A percentile compares a stretch with the other conserved stretches of the same genome.
These are phyloP conservation scores for Eimeria mitis DNA, from an alignment of 169 alveolate genomes.

Conservation along the genomic window DNA sequence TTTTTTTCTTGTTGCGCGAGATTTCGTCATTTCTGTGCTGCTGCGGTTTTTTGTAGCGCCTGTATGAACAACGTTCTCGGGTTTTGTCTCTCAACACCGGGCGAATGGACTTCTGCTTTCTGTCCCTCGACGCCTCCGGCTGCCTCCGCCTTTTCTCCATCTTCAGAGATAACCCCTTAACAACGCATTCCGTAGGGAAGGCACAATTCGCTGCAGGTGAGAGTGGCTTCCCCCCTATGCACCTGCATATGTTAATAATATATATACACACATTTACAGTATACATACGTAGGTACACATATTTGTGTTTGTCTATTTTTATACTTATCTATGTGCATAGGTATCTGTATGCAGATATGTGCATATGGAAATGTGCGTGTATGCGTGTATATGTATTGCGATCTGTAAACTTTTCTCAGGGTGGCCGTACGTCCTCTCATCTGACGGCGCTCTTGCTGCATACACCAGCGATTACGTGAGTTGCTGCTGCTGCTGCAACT, in stretches of 20 bases:
- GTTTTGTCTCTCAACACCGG: slow-evolving; percentile 9
- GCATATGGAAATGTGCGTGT: neutral
- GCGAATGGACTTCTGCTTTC: slow-evolving; percentile 32
- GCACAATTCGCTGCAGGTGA: slow-evolving; percentile 36
- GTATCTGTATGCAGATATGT: too few relatives aligned
- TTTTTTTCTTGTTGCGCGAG: neutral
- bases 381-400: neutral
- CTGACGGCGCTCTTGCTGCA: slow-evolving; percentile 54
- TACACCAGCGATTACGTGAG: slow-evolving; percentile 50
- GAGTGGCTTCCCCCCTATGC: neutral
- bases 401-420: neutral
- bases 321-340: neutral
- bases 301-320: neutral
- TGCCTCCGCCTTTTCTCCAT: slow-evolving; percentile 17
- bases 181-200: neutral
- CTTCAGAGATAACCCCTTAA: slow-evolving; percentile 26
- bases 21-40: neutral
- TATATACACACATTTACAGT: neutral
- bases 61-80: slow-evolving; percentile 32
- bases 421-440: slow-evolving; percentile 47
- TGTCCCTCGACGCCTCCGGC: slow-evolving; percentile 38
- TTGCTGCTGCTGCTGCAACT: neutral
- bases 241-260: neutral
- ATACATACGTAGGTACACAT: neutral
- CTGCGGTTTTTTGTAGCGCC: neutral